Base-by-base conservation (phyloP, 192 early-diverging fungal species). In the Backusella parvicylindrica region DNA sequence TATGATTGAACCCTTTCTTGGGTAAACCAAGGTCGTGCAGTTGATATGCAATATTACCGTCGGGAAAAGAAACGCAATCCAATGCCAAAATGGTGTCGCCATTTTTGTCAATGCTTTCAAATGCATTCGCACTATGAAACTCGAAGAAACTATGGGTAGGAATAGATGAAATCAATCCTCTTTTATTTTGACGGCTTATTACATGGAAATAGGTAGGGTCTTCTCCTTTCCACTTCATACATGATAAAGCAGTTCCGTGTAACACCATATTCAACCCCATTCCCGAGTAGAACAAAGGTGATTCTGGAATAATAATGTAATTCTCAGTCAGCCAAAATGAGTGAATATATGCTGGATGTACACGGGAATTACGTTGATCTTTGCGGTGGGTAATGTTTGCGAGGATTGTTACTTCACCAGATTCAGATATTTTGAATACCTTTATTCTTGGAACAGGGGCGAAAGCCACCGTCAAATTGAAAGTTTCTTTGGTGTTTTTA, bases 301-400 rank as follows among this genome's bases (percentile, higher is more conserved):
- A 86, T 71, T 83, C 82, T 21, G 80, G 78, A n/a, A 89, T 49
- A n/a, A 91, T 71, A 50, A 91, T 73, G 82, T 89, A 90, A 16
- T 84, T 81, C 68, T 85, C 78, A 30, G 88, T 88, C 64, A 84
- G 31, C 1, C 66, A 64, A 67, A 91, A 88, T 23, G 84, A 82
- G 73, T 90, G 90, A 32, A 85, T 78, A 66, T 89, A 91, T 0
- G 81, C 68, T 9, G 84, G 47, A 2, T 65, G 67, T 3, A 80
- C 21, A 26, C 30, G 67, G 9, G 66, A 36, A 4, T 28, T 16
- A 8, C 33, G 6, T 47, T 53, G 30, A 38, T 80, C 71, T 7
- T 69, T 9, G 11, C 70, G 49, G n/a, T 70, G 75, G 5, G 21
- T 67, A 4, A 80, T 21, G 7, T 68, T 60, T 2, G 75, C 74